phyloP scores from a whole-genome alignment of 2,329 filamentous ascomycete genomes.

The Botrytis deweyae region DNA sequence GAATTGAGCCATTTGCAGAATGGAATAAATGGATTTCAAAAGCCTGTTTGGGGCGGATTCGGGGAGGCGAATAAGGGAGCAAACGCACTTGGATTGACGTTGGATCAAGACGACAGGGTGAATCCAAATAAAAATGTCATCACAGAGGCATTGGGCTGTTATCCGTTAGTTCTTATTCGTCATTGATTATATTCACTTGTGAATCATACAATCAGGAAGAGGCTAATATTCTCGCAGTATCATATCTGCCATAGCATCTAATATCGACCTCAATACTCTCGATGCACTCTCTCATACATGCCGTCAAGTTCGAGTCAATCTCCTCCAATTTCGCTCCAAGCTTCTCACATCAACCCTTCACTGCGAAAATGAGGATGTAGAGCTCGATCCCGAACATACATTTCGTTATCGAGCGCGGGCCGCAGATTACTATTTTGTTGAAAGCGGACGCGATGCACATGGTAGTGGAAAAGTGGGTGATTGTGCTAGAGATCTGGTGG shows the following conservation, averaged over 20 bases:
- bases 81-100: neutral
- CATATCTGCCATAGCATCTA: constrained; percentile 69
- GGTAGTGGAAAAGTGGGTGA: constrained; percentile 68
- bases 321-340: constrained; percentile 74
- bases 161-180: constrained; percentile 58
- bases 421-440: constrained; percentile 60
- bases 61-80: constrained; percentile 8
- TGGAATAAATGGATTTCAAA: constrained; percentile 24
- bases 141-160: constrained; percentile 63
- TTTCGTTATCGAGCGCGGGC: constrained; percentile 58
- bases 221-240: constrained; percentile 54
- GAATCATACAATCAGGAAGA: constrained; percentile 4
- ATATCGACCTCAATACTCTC: constrained; percentile 83
- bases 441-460: constrained; percentile 46
- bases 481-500: constrained; percentile 87
- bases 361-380: constrained; percentile 69
- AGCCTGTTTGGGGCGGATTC: constrained; percentile 20
- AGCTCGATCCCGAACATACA: constrained; percentile 55
- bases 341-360: constrained; percentile 74
- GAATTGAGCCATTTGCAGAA: constrained; percentile 17
- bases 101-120: constrained; percentile 24
- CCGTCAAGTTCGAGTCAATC: constrained; percentile 71
- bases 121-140: constrained; percentile 57
- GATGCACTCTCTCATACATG: constrained; percentile 81
- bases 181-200: constrained; percentile 32